Conservation (phyloP, 768 basidiomycete genomes). For the Mycena olivaceomarginata region DNA sequence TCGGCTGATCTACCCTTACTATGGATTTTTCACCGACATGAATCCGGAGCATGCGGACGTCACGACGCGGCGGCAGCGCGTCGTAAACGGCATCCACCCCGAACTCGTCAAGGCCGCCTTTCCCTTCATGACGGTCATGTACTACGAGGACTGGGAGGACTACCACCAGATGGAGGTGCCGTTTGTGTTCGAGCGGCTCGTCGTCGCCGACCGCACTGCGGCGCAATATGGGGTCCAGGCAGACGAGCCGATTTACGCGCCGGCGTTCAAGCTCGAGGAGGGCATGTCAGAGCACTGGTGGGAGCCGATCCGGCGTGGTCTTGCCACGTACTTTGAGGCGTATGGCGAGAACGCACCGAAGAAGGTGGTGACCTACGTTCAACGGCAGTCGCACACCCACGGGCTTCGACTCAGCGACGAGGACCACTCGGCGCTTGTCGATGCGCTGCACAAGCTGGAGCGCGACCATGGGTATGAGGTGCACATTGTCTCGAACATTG, state of each 20-base stretch:
- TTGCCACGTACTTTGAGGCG: slow-evolving; percentile 66
- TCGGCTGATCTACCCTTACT: slow-evolving; percentile 85
- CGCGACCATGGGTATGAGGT: slow-evolving; percentile 73
- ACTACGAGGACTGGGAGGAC: slow-evolving; percentile 86
- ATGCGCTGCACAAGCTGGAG: slow-evolving; percentile 72
- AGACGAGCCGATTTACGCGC: slow-evolving; percentile 64
- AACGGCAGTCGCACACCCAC: slow-evolving; percentile 72
- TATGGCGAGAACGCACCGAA: slow-evolving; percentile 56
- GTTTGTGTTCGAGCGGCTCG: slow-evolving; percentile 83
- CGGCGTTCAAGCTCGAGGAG: slow-evolving; percentile 64
- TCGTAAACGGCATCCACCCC: slow-evolving; percentile 82
- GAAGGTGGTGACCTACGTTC: slow-evolving; percentile 80
- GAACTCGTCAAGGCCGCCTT: slow-evolving; percentile 84
- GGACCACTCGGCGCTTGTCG: slow-evolving; percentile 78
- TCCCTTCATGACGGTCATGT: slow-evolving; percentile 81
- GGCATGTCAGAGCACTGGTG: slow-evolving; percentile 77
- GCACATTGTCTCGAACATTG: slow-evolving; percentile 70
- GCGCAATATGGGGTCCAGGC: slow-evolving; percentile 62
- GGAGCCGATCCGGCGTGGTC: slow-evolving; percentile 70
- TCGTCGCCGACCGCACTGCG: slow-evolving; percentile 86
- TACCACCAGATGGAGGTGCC: slow-evolving; percentile 80
- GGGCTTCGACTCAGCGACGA: slow-evolving; percentile 70
- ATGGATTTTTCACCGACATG: slow-evolving; percentile 74
- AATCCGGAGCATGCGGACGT: slow-evolving; percentile 59
- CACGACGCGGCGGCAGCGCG: slow-evolving; percentile 64